Base-by-base conservation (phyloP, 1,284 basidiomycete genomes). In the Gomphus bonarii region DNA sequence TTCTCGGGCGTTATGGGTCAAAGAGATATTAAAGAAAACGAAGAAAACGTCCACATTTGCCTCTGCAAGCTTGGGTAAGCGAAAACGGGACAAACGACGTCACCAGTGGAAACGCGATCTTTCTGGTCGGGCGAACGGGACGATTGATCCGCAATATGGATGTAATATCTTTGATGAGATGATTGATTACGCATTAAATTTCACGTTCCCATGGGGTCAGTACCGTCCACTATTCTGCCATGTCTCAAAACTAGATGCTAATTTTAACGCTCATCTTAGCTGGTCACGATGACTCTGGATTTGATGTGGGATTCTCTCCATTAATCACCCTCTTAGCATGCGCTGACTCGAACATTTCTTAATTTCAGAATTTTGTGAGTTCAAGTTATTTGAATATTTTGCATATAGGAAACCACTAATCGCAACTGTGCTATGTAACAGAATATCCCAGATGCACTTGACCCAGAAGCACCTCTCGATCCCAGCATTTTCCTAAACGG, bases 181-280 rank as follows among this genome's bases (percentile, higher is more conserved):
- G 63, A 61, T 80, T 36, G 81, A 83, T 64, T 84, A 83, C 61
- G 79, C 80, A 18, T 52, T 78, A 60, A 84, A 84, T 63, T 83
- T 72, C 63, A 80, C 76, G 1, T 80, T 74, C 62, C 84, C 84
- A 1, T 86, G 82, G 83, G 79, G 82, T 84, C 66, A 58, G 80
- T 70, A 28, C 6, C 2, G 3, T 20, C 14, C 11, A 18, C 42
- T 9, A 33, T 16, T 11, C 14, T 30, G 31, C n/a, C 4, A n/a
- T 50, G 12, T 7, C 22, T 12, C 16, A 33, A 35, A 1, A 22
- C 14, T 43, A 40, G 18, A 22, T 48, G 38, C 25, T 38, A 28
- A 18, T 25, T 54, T 12, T n/a, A 35, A 25, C 25, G 42, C 20
- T 31, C 12, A 16, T 31, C 25, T 43, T 38, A 50, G 49, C 10